Conservation (phyloP, 768 basidiomycete genomes). For the Multifurca ochricompacta region DNA sequence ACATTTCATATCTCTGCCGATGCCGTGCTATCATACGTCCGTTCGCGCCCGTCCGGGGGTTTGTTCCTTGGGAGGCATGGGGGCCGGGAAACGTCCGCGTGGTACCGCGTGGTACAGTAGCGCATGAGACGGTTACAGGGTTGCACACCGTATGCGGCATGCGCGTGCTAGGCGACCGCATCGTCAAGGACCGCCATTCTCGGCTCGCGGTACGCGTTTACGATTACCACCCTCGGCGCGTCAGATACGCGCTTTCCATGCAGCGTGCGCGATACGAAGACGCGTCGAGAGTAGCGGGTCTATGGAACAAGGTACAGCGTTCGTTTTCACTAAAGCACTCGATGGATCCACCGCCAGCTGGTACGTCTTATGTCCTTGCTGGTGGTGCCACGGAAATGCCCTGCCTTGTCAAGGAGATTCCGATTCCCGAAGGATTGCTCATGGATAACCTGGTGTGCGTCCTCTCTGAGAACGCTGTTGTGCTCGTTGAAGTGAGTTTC, state of each 20-base stretch:
- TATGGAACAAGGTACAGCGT: not conserved
- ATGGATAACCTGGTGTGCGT: not conserved
- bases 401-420: constrained; percentile 2
- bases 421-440: not conserved
- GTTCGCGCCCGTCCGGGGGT: not conserved
- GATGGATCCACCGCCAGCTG: not conserved
- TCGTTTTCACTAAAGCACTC: not conserved
- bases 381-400: not conserved
- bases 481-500: not conserved
- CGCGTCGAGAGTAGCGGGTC: not conserved
- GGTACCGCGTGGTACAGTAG: not conserved
- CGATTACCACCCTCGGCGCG: constrained; percentile 1
- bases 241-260: not conserved
- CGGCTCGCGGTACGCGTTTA: constrained; percentile 1
- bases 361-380: not conserved
- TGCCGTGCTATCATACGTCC: not conserved
- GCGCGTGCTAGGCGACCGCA: not conserved
- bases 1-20: not conserved
- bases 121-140: not conserved
- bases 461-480: not conserved
- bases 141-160: constrained; percentile 2
- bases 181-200: not conserved
- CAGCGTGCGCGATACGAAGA: not conserved
- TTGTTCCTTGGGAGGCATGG: not conserved
- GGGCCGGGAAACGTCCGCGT: not conserved